A percentile compares a stretch with the other conserved stretches of the same genome.
These are phyloP conservation scores for Prunus yedoensis DNA, from an alignment of 331 rosid species.

Conservation along the genomic window DNA sequence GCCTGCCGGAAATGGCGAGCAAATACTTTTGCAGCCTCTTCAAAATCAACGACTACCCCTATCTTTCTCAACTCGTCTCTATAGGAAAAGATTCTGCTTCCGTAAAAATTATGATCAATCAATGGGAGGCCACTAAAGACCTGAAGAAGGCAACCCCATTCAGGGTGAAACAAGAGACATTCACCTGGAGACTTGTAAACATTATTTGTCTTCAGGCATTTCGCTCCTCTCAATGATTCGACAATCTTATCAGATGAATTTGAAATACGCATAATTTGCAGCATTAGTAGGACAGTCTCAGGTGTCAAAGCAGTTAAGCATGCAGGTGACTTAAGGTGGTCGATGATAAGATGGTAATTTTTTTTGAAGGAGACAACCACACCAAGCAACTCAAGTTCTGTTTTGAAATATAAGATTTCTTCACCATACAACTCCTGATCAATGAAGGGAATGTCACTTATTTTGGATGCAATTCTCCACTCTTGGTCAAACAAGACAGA, in stretches of 20 bases:
- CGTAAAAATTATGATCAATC: conserved; percentile 46
- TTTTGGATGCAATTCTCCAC: conserved; percentile 53
- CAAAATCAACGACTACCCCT: conserved; percentile 59
- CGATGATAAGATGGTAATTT: conserved; percentile 37
- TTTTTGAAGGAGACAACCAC: conserved; percentile 39
- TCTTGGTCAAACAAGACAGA: conserved; percentile 44
- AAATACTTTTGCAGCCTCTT: conserved; percentile 39
- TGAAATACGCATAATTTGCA: conserved; percentile 24
- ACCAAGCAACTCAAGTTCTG: conserved; percentile 59
- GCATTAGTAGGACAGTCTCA: conserved; percentile 43
- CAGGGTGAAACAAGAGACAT: conserved; percentile 48
- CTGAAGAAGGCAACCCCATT: conserved; percentile 55
- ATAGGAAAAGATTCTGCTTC: conserved; percentile 24
- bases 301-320: conserved; percentile 28
- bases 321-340: conserved; percentile 45
- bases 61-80: conserved; percentile 30
- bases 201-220: conserved; percentile 45
- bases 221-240: conserved; percentile 20
- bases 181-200: conserved; percentile 48
- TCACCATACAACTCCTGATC: conserved; percentile 48
- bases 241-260: conserved; percentile 17
- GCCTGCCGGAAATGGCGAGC: conserved; percentile 30
- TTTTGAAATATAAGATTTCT: conserved; percentile 35
- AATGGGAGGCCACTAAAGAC: conserved; percentile 46
- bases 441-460: conserved; percentile 65